A percentile compares a stretch with the other conserved stretches of the same genome.
These are phyloP conservation scores for Candida nonsorbophila DNA, from an alignment of 805 yeast species.

Conservation along the genomic window DNA sequence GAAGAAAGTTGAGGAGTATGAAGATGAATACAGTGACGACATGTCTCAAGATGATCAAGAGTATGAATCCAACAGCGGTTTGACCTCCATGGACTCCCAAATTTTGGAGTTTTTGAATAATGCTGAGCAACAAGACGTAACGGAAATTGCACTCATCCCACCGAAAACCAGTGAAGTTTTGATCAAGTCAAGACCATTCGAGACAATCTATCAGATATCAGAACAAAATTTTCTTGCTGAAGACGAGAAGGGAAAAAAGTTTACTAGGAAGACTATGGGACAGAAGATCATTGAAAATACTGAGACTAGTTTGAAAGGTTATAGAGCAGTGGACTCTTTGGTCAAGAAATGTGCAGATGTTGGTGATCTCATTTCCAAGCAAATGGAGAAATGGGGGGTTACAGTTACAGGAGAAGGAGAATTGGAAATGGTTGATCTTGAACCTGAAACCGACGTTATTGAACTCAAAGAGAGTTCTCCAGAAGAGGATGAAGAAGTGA, in stretches of 20 bases:
- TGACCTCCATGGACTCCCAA: conserved; percentile 54
- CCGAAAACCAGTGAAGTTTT: conserved; percentile 61
- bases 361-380: conserved; percentile 64
- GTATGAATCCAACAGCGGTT: conserved; percentile 26
- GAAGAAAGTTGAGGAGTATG: conserved; percentile 40
- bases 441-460: conserved; percentile 23
- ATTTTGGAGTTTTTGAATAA: conserved; percentile 74
- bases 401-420: conserved; percentile 65
- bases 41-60: conserved; percentile 43
- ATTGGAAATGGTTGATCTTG: conserved; percentile 53
- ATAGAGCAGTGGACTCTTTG: conserved; percentile 90
- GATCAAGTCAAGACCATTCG: conserved; percentile 67
- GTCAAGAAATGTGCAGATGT: conserved; percentile 77
- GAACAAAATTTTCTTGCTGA: conserved; percentile 45
- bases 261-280: conserved; percentile 53
- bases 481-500: conserved; percentile 32
- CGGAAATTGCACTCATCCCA: conserved; percentile 72
- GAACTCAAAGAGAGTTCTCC: conserved; percentile 15
- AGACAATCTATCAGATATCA: conserved; percentile 52
- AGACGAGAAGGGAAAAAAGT: conserved; percentile 34
- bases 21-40: conserved; percentile 44
- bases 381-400: conserved; percentile 88
- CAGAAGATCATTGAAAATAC: conserved; percentile 69
- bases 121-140: conserved; percentile 68
- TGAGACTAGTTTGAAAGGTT: conserved; percentile 70